A percentile compares a stretch with the other conserved stretches of the same genome.
Evolutionary conservation across 257 asterid genomes (phyloP).

Genomic region (Gardenia jasminoides): DNA sequence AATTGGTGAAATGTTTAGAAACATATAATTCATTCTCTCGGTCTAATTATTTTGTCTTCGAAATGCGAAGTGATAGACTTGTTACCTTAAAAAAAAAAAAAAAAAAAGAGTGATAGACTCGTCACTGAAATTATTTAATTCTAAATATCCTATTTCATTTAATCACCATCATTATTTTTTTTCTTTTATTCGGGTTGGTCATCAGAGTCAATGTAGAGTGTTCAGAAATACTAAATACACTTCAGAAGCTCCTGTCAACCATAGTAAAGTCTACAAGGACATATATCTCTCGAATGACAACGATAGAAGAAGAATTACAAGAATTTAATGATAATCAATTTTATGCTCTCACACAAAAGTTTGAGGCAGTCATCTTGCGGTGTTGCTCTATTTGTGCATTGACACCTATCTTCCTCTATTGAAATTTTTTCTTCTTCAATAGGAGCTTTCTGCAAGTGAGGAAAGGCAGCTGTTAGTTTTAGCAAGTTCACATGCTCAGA

Average conservation of each 20-base stretch:
- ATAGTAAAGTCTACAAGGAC: constrained; percentile 38
- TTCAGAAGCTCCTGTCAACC: constrained; percentile 33
- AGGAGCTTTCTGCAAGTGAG: constrained; percentile 53
- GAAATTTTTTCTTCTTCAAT: constrained; percentile 11
- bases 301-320: constrained; percentile 47
- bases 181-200: background rate
- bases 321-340: constrained; percentile 41
- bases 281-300: constrained; percentile 37
- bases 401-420: background rate
- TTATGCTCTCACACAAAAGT: constrained; percentile 34
- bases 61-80: too few species aligned
- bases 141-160: too few species aligned
- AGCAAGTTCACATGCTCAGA: constrained; percentile 43
- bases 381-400: background rate
- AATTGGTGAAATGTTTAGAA: too few species aligned
- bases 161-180: too few species aligned
- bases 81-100: too few species aligned
- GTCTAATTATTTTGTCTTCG: background rate
- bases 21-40: too few species aligned
- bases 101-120: too few species aligned
- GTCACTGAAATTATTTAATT: too few species aligned
- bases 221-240: constrained; percentile 34
- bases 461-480: constrained; percentile 44
- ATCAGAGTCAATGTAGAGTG: constrained; percentile 38
- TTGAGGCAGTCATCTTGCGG: constrained; percentile 30